These are phyloP conservation scores for Yamadazyma tumulicola DNA, from an alignment of 805 yeast genomes.

Conservation along the genomic window DNA sequence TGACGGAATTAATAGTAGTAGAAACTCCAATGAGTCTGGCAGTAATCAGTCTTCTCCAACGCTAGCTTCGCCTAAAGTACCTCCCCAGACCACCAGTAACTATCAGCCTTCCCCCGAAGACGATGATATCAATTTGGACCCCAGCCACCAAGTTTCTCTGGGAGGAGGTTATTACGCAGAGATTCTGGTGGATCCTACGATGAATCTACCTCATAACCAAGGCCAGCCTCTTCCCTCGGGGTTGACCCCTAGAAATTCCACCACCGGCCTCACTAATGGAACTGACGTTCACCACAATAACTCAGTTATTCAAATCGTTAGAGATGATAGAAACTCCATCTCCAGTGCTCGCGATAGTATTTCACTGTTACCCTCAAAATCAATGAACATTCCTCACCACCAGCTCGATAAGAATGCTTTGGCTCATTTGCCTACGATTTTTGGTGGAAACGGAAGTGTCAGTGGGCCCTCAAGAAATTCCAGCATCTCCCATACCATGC, in stretches of 20 bases:
- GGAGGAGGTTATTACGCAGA: constrained; percentile 42
- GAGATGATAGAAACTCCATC: constrained; percentile 37
- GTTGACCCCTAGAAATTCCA: constrained; percentile 29
- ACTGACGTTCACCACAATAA: constrained; percentile 26
- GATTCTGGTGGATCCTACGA: constrained; percentile 41
- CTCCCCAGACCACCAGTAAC: constrained; percentile 16
- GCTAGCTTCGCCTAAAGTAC: constrained; percentile 20
- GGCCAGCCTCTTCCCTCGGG: constrained; percentile 24
- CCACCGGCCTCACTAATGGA: constrained; percentile 15
- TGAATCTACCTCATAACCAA: constrained; percentile 43
- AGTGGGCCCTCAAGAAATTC: constrained; percentile 40
- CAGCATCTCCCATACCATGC: constrained; percentile 32
- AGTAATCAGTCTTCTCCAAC: constrained; percentile 21
- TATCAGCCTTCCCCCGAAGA: constrained; percentile 16
- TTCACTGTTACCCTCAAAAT: constrained; percentile 40
- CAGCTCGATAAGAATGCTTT: constrained; percentile 35
- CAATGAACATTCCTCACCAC: constrained; percentile 47
- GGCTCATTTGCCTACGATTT: constrained; percentile 42
- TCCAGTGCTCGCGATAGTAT: constrained; percentile 36
- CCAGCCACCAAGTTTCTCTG: constrained; percentile 24
- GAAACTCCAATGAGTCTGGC: constrained; percentile 2
- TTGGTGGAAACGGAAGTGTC: constrained; percentile 37
- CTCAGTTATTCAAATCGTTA: constrained; percentile 38
- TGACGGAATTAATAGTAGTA: background rate
- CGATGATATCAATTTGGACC: constrained; percentile 22